Evolutionary conservation across 768 basidiomycete genomes (phyloP).

Genomic region (Panellus pusillus): DNA sequence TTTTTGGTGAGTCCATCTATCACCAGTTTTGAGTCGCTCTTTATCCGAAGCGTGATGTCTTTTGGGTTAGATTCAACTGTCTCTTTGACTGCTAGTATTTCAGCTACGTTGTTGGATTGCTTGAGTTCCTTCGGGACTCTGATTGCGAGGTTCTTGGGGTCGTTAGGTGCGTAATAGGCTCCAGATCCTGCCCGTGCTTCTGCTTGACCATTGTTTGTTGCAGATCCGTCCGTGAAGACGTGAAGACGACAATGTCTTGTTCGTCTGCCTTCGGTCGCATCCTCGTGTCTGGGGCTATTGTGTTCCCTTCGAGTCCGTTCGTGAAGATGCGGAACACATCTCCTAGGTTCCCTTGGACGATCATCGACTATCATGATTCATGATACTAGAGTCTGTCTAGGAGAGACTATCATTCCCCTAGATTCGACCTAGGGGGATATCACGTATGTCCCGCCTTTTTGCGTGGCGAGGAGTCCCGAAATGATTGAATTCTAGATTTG

Average conservation of each 20-base stretch:
- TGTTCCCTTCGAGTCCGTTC: background rate
- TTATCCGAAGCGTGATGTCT: background rate
- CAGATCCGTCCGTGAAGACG: constrained; percentile 27
- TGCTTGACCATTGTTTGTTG: constrained; percentile 15
- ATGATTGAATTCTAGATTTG: background rate
- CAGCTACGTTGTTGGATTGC: no score
- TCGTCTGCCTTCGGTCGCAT: constrained; percentile 5
- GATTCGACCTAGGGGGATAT: constrained; percentile 16
- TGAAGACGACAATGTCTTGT: constrained; percentile 16
- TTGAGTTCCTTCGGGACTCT: no score
- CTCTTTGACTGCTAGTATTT: no score
- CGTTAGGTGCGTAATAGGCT: no score
- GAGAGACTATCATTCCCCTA: no score
- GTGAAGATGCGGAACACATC: constrained; percentile 15
- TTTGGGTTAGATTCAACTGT: background rate
- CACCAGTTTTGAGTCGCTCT: constrained; percentile 7
- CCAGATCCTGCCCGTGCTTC: constrained; percentile 6
- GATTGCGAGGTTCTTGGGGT: no score
- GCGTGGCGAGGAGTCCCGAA: background rate
- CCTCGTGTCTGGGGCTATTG: background rate
- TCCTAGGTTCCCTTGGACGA: background rate
- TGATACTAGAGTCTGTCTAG: no score
- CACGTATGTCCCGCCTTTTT: constrained; percentile 1
- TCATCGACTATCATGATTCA: no score
- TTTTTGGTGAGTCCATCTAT: constrained; percentile 11